A percentile compares a stretch with the other conserved stretches of the same genome.
These are phyloP conservation scores for Lipomyces lipofer DNA, from an alignment of 805 yeast genomes.

Conservation along the genomic window DNA sequence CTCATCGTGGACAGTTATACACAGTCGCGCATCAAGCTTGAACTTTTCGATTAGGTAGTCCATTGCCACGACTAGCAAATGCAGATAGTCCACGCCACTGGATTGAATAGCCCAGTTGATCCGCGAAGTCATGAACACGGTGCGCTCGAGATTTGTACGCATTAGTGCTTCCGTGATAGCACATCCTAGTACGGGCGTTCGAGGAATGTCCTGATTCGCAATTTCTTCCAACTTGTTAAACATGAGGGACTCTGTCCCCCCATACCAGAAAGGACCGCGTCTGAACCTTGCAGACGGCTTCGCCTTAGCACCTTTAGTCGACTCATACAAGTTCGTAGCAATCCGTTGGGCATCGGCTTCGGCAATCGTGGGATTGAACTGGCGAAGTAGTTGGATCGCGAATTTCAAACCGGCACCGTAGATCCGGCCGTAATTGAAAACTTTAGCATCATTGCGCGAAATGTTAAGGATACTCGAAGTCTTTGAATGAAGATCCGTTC, in stretches of 20 bases:
- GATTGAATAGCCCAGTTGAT: slow-evolving; percentile 98
- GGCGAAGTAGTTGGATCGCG: slow-evolving; percentile 79
- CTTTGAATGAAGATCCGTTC: slow-evolving; percentile 92
- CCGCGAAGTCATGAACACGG: slow-evolving; percentile 79
- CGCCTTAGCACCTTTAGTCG: slow-evolving; percentile 73
- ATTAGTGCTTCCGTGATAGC: slow-evolving; percentile 85
- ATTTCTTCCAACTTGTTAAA: slow-evolving; percentile 86
- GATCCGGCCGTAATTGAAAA: slow-evolving; percentile 94
- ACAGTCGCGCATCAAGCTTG: slow-evolving; percentile 69
- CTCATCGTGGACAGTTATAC: slow-evolving; percentile 94
- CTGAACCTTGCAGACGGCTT: slow-evolving; percentile 38
- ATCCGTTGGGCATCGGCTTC: slow-evolving; percentile 65
- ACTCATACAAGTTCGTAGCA: slow-evolving; percentile 68
- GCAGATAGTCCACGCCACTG: slow-evolving; percentile 95
- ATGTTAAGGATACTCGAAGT: slow-evolving; percentile 90
- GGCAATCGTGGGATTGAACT: slow-evolving; percentile 70
- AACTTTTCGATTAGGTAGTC: slow-evolving; percentile 69
- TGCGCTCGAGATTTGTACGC: slow-evolving; percentile 61
- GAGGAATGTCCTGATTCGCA: slow-evolving; percentile 77
- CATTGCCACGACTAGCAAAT: slow-evolving; percentile 81
- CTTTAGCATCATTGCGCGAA: slow-evolving; percentile 86
- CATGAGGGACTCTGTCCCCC: slow-evolving; percentile 91
- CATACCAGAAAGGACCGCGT: slow-evolving; percentile 48
- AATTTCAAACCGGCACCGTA: slow-evolving; percentile 96
- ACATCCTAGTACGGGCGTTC: slow-evolving; percentile 91